Evolutionary conservation across 371 early-diverging fungal genomes (phyloP).

Genomic region (Mucor plumbeus): DNA sequence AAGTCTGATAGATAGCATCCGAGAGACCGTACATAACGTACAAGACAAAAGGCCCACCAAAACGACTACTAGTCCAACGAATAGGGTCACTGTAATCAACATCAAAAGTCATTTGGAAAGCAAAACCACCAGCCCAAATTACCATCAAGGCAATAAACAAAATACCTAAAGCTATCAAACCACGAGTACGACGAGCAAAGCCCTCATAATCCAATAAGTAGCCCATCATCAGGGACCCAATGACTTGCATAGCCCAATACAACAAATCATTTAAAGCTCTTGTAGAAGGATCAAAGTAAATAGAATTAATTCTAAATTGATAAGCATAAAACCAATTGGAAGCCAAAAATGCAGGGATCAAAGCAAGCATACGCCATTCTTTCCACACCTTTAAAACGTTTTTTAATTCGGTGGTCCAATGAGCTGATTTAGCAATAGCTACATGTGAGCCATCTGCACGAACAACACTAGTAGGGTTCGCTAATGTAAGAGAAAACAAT

Average conservation of each 20-base stretch:
- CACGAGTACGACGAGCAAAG: constrained; percentile 58
- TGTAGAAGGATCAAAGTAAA: constrained; percentile 64
- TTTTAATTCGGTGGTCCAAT: constrained; percentile 61
- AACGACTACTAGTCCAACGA: constrained; percentile 33
- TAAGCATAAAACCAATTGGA: constrained; percentile 83
- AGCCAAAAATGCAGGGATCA: constrained; percentile 70
- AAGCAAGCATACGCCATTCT: constrained; percentile 67
- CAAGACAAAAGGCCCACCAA: constrained; percentile 66
- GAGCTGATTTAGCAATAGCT: constrained; percentile 50
- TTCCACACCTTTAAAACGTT: constrained; percentile 66
- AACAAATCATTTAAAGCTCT: constrained; percentile 70
- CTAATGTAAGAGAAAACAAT: constrained; percentile 55
- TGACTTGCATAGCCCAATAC: constrained; percentile 77
- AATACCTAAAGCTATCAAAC: constrained; percentile 52
- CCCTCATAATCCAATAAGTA: constrained; percentile 56
- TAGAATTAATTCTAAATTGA: constrained; percentile 55
- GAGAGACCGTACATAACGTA: constrained; percentile 68
- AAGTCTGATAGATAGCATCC: constrained; percentile 75
- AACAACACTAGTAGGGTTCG: constrained; percentile 62
- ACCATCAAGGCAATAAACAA: constrained; percentile 55
- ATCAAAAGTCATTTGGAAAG: constrained; percentile 60
- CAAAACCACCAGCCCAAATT: constrained; percentile 68
- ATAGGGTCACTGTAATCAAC: constrained; percentile 32
- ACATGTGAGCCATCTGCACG: constrained; percentile 70
- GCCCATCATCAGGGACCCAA: constrained; percentile 61